Conservation (phyloP, 768 basidiomycete genomes). For the Gloeophyllum trabeum region DNA sequence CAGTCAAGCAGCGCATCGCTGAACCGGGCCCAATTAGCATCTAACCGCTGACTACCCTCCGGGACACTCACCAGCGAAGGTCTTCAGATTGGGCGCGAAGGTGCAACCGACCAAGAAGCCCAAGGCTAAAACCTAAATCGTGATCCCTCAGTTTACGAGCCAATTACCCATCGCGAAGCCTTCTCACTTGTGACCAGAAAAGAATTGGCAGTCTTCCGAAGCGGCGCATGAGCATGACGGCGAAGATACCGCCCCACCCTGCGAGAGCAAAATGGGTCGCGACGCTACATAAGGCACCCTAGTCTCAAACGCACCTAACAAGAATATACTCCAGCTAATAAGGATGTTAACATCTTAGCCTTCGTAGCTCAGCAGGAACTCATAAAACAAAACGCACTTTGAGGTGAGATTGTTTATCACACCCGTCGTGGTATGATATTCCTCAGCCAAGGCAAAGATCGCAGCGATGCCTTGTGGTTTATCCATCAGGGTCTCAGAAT, state of each 20-base stretch:
- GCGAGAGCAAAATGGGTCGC: constrained; percentile 3
- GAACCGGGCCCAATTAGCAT: neutral
- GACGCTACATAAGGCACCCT: neutral
- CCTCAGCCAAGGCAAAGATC: constrained; percentile 46
- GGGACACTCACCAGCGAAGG: constrained; percentile 39
- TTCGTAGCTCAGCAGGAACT: constrained; percentile 37
- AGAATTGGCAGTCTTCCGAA: constrained; percentile 55
- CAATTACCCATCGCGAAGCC: too few species aligned
- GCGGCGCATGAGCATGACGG: constrained; percentile 54
- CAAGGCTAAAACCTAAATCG: constrained; percentile 38
- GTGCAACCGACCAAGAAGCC: constrained; percentile 50
- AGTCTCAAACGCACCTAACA: constrained; percentile 32
- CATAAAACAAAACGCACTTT: constrained; percentile 20
- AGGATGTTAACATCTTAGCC: neutral
- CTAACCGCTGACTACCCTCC: constrained; percentile 7
- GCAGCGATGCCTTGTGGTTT: constrained; percentile 37
- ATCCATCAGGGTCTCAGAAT: neutral
- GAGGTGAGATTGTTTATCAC: constrained; percentile 55
- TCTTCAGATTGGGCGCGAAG: constrained; percentile 43
- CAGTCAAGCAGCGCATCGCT: constrained; percentile 51
- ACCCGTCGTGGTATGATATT: constrained; percentile 41
- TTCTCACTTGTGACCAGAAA: constrained; percentile 62
- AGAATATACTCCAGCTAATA: constrained; percentile 53
- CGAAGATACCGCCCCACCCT: constrained; percentile 53
- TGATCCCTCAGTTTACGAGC: too few species aligned